These are phyloP conservation scores for Phyllosticta paracitricarpa DNA, from an alignment of 2,329 filamentous ascomycete genomes.

Conservation along the genomic window DNA sequence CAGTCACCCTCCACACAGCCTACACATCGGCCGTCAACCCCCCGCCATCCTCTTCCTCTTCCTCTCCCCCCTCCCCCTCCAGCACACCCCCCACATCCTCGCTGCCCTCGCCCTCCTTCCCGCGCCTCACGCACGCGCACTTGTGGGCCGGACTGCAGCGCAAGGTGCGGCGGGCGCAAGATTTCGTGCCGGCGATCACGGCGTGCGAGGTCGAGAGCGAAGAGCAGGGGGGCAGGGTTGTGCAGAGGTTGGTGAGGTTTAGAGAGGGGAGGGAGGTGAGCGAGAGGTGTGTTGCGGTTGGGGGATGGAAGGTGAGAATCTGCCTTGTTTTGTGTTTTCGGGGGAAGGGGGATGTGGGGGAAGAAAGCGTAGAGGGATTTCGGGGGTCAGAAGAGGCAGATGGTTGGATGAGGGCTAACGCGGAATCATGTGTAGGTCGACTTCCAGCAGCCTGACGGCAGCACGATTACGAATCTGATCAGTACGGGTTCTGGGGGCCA, in stretches of 20 bases:
- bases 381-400: background rate
- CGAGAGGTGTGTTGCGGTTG: constrained; percentile 31
- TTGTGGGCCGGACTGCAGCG: constrained; percentile 37
- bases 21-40: background rate
- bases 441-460: constrained; percentile 35
- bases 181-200: constrained; percentile 36
- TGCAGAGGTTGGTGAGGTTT: constrained; percentile 31
- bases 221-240: constrained; percentile 17
- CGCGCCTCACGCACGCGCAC: background rate
- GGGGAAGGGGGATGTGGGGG: background rate
- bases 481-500: constrained; percentile 27
- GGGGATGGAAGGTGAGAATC: constrained; percentile 29
- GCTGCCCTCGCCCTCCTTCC: background rate
- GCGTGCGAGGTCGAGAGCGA: constrained; percentile 33
- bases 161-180: constrained; percentile 36
- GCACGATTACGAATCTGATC: constrained; percentile 35
- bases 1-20: background rate
- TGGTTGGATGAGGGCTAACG: background rate
- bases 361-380: background rate
- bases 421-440: constrained; percentile 38
- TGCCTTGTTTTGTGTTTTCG: constrained; percentile 5
- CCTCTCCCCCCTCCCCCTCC: background rate
- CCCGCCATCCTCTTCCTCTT: background rate
- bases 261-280: constrained; percentile 23
- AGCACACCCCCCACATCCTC: background rate